These are phyloP conservation scores for Malus hybrid DNA, from an alignment of 331 rosid genomes.

Conservation along the genomic window DNA sequence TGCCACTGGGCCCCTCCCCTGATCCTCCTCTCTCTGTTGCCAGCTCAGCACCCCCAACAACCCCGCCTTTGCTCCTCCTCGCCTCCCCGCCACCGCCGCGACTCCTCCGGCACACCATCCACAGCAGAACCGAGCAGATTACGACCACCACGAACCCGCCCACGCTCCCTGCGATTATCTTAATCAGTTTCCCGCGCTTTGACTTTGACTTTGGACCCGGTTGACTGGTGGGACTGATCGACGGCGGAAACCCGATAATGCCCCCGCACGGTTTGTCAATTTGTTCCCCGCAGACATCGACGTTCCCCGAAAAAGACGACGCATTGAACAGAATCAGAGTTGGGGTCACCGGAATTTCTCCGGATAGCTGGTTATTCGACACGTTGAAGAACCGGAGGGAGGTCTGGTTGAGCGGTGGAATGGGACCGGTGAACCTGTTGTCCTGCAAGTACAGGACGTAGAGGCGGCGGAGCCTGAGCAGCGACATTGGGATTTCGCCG, in stretches of 20 bases:
- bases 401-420: conserved; percentile 73
- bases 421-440: conserved; percentile 44
- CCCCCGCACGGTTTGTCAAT: conserved; percentile 24
- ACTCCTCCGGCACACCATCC: conserved; percentile 26
- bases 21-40: conserved; percentile 22
- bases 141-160: conserved; percentile 41
- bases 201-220: neutral
- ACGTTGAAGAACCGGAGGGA: conserved; percentile 68
- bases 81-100: conserved; percentile 10
- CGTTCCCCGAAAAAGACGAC: conserved; percentile 61
- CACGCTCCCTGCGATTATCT: conserved; percentile 28
- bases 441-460: conserved; percentile 55
- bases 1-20: conserved; percentile 21
- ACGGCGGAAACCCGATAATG: conserved; percentile 17
- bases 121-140: conserved; percentile 20
- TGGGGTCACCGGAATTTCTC: conserved; percentile 60
- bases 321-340: conserved; percentile 54
- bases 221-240: conserved; percentile 36
- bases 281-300: conserved; percentile 57
- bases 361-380: conserved; percentile 71
- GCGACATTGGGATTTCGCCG: conserved; percentile 54
- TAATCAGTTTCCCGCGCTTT: neutral
- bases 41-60: neutral
- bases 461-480: conserved; percentile 61
- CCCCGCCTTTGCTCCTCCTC: conserved; percentile 16